Conservation (phyloP, 768 basidiomycete genomes). For the Pulveroboletus sp. region DNA sequence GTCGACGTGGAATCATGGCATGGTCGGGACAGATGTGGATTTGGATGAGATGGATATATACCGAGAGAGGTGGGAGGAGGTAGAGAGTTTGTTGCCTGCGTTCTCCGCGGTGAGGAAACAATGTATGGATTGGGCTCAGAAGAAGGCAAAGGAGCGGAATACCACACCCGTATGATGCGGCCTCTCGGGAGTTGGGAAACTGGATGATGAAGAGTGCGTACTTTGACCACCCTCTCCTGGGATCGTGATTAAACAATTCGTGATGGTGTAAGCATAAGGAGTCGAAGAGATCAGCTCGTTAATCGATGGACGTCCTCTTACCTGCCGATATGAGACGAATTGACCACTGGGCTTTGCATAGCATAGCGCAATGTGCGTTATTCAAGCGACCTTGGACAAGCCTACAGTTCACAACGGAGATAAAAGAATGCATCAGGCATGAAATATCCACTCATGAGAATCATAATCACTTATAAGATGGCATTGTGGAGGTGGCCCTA, state of each 20-base stretch:
- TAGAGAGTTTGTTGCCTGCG: conserved; percentile 19
- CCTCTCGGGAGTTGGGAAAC: not conserved
- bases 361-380: not conserved
- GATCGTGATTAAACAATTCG: not conserved
- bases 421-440: not conserved
- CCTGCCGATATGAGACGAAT: no score
- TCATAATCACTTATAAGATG: not conserved
- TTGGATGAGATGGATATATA: conserved; percentile 8
- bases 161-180: not conserved
- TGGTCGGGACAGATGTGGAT: not conserved
- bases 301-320: not conserved
- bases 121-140: conserved; percentile 5
- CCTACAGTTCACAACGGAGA: not conserved
- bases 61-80: conserved; percentile 20
- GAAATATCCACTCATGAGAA: not conserved
- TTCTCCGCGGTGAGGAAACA: conserved; percentile 20
- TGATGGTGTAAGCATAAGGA: no score
- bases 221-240: no score
- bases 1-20: conserved; percentile 11
- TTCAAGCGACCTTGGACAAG: not conserved
- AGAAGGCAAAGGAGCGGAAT: not conserved
- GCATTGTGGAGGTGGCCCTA: not conserved
- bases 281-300: not conserved
- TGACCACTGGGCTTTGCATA: not conserved
- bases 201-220: not conserved